phyloP scores from a whole-genome alignment of 129 eudicot species.

The Pseudognaphalium luteoalbum region DNA sequence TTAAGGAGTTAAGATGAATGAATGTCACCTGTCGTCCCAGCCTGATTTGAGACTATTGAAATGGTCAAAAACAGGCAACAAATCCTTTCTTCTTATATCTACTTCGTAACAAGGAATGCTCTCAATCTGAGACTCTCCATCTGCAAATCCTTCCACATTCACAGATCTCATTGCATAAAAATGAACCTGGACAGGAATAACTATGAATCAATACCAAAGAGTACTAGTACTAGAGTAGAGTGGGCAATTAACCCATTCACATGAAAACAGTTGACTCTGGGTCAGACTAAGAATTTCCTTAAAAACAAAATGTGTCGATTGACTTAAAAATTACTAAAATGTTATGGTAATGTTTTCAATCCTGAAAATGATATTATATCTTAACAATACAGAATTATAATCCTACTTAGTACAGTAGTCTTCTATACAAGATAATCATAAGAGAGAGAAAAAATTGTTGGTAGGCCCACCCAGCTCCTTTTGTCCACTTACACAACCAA shows the following conservation, averaged over 20 bases:
- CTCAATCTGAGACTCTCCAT: conserved; percentile 51
- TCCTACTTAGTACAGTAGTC: too few relatives aligned
- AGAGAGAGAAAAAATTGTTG: not conserved
- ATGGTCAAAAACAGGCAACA: conserved; percentile 53
- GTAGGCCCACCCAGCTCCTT: not conserved
- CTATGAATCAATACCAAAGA: conserved; percentile 17
- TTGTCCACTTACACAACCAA: not conserved
- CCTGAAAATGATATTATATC: too few relatives aligned
- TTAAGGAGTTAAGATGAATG: too few relatives aligned
- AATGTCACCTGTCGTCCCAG: conserved; percentile 44
- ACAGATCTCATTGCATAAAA: conserved; percentile 38
- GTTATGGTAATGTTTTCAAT: too few relatives aligned
- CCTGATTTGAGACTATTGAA: conserved; percentile 49
- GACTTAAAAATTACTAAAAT: too few relatives aligned
- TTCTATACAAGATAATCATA: too few relatives aligned
- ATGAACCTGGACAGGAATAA: conserved; percentile 31
- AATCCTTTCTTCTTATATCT: conserved; percentile 50
- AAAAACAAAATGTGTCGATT: not conserved
- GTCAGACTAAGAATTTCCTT: not conserved
- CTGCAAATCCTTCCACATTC: conserved; percentile 23
- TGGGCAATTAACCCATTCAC: not conserved
- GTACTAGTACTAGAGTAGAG: not conserved
- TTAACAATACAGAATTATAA: too few relatives aligned
- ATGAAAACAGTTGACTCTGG: not conserved
- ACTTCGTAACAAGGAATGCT: conserved; percentile 39